Conservation (phyloP, 208 protist genomes). For the Leishmania aethiopica region DNA sequence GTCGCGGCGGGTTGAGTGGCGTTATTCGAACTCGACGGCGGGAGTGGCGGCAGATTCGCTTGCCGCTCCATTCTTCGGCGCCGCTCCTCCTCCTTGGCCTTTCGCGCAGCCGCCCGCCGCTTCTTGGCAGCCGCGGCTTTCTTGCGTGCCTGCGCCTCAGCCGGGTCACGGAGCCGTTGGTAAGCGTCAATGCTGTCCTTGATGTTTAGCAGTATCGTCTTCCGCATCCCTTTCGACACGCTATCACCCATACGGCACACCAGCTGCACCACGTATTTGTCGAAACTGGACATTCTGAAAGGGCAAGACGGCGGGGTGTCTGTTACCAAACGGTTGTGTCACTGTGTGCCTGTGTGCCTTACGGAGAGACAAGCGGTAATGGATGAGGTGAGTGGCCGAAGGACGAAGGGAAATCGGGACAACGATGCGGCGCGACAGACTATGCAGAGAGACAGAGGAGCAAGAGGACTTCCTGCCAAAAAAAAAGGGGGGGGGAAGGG, state of each 20-base stretch:
- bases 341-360: neutral
- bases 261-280: slow-evolving; percentile 66
- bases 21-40: slow-evolving; percentile 8
- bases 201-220: slow-evolving; percentile 52
- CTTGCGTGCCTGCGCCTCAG: slow-evolving; percentile 3
- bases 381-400: neutral
- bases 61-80: slow-evolving; percentile 22
- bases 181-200: slow-evolving; percentile 54
- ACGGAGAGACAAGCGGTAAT: neutral
- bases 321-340: no score
- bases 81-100: slow-evolving; percentile 14
- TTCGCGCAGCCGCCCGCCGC: slow-evolving; percentile 4
- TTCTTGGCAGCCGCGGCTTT: slow-evolving; percentile 20
- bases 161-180: slow-evolving; percentile 34
- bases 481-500: no score
- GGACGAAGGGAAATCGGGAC: neutral
- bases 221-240: slow-evolving; percentile 36
- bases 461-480: neutral
- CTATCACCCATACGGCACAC: slow-evolving; percentile 32
- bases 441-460: neutral
- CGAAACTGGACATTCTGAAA: slow-evolving; percentile 68
- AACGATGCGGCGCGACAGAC: neutral
- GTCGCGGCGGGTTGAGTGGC: neutral
- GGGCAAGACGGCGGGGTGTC: neutral
- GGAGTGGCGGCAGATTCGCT: slow-evolving; percentile 21